Base-by-base conservation (phyloP, 2,329 filamentous ascomycete species). In the Furcasterigmium furcatum region DNA sequence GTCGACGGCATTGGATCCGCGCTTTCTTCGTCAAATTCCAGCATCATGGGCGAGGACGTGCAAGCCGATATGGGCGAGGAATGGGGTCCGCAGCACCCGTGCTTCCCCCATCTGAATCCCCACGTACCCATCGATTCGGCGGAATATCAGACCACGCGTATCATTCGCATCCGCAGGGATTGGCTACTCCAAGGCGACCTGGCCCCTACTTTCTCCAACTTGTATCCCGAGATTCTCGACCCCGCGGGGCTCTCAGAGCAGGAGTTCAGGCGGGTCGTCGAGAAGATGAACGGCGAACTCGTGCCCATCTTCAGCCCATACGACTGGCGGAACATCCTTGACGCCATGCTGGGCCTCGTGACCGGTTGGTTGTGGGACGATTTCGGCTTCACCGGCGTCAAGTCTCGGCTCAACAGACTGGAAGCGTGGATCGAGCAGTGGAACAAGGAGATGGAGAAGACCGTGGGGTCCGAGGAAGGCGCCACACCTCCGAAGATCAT, bases 301-400 rank as follows among this genome's bases (percentile, higher is more conserved):
- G 71, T 86, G 32, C 77, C 77, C n/a, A 84, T 86, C 0, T 96
- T 95, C 63, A 82, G 87, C 58, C 92, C 94, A 0, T 91, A 84
- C 62, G 82, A 77, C 45, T 69, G 80, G 56, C 76, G 88, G 42
- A 95, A 95, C 55, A 82, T 91, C 58, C 53, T 96, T 1, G 94
- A 99, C 64, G 80, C 82, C 12, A 63, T 89, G 10, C 62, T 97
- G 55, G 91, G 92, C 2, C 73, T 95, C 5, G 67, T 91, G 27
- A 97, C 94, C 0, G 88, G 92, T 19, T 99, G 91, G 88, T 59
- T 97, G 27, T 97, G 91, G 90, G 94, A 99, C 48, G 92, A 97
- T 61, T 58, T 92, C 19, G 91, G 92, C 2, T 68, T 89, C 29
- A 88, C 88, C 4, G 82, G 78, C 9, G 79, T 87, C 48, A 97